A percentile compares a stretch with the other conserved stretches of the same genome.
Evolutionary conservation across 176 grass and related monocot genomes (phyloP).

Genomic region (Pharus latifolius): DNA sequence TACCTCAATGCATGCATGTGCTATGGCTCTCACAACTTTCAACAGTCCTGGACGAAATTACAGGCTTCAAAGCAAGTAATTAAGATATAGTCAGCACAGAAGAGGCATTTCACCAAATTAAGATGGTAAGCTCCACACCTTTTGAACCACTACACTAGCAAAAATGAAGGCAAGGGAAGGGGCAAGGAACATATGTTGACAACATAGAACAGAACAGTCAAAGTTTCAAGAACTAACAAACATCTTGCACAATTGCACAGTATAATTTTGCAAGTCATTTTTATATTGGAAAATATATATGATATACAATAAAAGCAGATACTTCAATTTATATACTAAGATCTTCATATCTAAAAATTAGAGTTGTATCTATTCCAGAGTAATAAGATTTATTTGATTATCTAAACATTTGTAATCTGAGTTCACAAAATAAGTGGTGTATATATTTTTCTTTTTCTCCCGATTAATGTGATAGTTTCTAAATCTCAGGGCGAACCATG

Average conservation of each 20-base stretch:
- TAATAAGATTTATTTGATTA: background rate
- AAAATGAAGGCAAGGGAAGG: background rate
- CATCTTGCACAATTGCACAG: background rate
- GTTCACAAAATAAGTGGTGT: background rate
- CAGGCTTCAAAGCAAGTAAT: background rate
- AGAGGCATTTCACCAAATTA: too few relatives aligned
- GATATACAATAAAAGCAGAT: background rate
- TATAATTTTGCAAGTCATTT: too few relatives aligned
- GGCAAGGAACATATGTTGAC: background rate
- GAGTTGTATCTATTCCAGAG: background rate
- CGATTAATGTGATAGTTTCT: background rate
- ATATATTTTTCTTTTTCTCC: background rate
- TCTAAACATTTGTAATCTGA: background rate
- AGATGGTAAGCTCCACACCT: background rate
- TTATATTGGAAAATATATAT: background rate
- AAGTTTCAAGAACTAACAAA: background rate
- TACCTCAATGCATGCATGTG: background rate
- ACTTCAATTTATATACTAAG: background rate
- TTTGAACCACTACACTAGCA: background rate
- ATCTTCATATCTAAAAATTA: background rate
- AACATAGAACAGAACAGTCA: background rate
- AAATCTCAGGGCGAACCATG: background rate
- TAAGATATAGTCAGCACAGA: background rate
- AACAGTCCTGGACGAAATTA: background rate
- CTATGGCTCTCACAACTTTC: background rate